Evolutionary conservation across 257 asterid genomes (phyloP).

Genomic region (Gynochthodes officinalis): DNA sequence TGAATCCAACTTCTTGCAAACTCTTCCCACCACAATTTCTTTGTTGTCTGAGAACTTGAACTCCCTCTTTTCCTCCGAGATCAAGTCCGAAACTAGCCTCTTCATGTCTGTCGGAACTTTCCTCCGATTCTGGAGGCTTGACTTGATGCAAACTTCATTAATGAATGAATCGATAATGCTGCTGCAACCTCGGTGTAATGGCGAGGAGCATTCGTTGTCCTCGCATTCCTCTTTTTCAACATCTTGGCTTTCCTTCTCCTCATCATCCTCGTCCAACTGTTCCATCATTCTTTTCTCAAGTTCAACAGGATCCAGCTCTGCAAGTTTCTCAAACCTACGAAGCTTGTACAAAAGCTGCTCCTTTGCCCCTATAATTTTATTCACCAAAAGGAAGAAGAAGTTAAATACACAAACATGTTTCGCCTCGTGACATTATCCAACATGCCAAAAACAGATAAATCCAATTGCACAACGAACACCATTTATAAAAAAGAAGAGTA

Average conservation of each 20-base stretch:
- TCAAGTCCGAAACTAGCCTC: constrained; percentile 56
- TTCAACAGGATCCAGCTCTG: constrained; percentile 74
- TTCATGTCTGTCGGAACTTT: constrained; percentile 43
- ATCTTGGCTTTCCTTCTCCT: constrained; percentile 7
- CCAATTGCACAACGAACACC: not conserved
- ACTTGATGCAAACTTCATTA: constrained; percentile 27
- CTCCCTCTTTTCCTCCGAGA: constrained; percentile 44
- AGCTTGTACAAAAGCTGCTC: constrained; percentile 74
- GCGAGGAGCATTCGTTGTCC: constrained; percentile 19
- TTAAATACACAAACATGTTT: not conserved
- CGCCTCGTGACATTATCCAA: not conserved
- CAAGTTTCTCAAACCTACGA: constrained; percentile 66
- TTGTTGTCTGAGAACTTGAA: constrained; percentile 19
- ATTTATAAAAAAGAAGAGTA: too few species aligned
- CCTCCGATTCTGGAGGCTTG: constrained; percentile 14
- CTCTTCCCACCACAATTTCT: constrained; percentile 36
- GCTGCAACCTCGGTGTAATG: constrained; percentile 17
- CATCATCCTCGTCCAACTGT: constrained; percentile 45
- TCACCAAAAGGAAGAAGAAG: not conserved
- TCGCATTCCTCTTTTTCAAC: constrained; percentile 18
- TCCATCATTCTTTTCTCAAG: constrained; percentile 67
- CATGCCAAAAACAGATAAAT: not conserved
- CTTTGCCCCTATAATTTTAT: constrained; percentile 56
- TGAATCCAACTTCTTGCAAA: constrained; percentile 44
- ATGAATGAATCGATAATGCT: constrained; percentile 24